Base-by-base conservation (phyloP, 495 filamentous ascomycete genomes). In the Oidiodendron maius region DNA sequence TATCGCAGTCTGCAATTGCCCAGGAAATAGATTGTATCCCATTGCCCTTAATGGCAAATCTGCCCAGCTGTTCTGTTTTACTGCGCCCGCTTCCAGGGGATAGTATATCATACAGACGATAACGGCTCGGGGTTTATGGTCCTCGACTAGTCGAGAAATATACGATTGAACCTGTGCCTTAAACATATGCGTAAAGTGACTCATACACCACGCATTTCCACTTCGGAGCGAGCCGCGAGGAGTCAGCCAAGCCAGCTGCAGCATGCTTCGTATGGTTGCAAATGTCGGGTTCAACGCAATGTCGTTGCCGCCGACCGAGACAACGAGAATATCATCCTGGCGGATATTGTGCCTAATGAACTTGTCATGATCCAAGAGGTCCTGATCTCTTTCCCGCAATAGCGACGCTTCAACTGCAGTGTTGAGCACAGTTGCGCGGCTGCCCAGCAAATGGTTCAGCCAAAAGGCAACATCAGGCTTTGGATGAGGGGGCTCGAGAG, bases 81-180 rank as follows among this genome's bases (percentile, higher is more conserved):
- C 36, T 24, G 20, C 26, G 4, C n/a, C 21, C 24, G 48, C 38
- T 44, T 50, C 48, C 1, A 50, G 48, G 4, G 48, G 48, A 37
- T 42, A 50, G 30, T 50, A 50, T 10, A 50, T 50, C 48, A 50
- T 50, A 32, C 48, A 50, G 2, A 50, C 48, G 18, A 50, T 44
- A 3, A 50, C 28, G 6, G 48, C 48, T 15, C 40, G 38, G 17
- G 48, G 48, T 26, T 50, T 50, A 2, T 50, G 40, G 21, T 50
- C 44, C 48, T 44, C 48, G 5, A 50, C 48, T 13, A 50, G 22
- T 38, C 36, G 34, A 11, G 48, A 50, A 35, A 50, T 15, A 37
- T 50, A 50, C 26, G 39, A 18, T 50, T 50, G 17, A 35, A 50
- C 40, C 18, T 50, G 48, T 25, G 24, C n/a, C 39, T 50, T 50